Percentiles rank a stretch among this genome's conserved stretches.
phyloP scores from a whole-genome alignment of 2,329 filamentous ascomycete species.

The Hypoxylon sp. region DNA sequence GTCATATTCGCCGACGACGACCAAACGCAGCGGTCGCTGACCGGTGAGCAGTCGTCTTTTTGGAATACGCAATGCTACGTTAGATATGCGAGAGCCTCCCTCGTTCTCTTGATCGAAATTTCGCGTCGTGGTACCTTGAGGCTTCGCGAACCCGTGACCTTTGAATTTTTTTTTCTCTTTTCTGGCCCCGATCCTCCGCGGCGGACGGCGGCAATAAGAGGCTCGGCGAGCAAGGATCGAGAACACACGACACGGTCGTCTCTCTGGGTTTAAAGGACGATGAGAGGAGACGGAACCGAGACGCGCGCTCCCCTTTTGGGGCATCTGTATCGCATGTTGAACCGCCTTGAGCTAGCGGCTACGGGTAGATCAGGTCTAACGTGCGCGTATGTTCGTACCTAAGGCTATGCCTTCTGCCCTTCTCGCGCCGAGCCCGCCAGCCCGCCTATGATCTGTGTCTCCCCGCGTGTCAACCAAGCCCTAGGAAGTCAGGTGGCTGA shows the following conservation, averaged over 20 bases:
- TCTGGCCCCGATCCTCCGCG: constrained; percentile 13
- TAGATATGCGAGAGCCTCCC: constrained; percentile 18
- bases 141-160: constrained; percentile 7
- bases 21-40: constrained; percentile 2
- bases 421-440: no score
- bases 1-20: constrained; percentile 10
- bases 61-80: constrained; percentile 13
- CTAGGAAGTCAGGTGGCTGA: constrained; percentile 28
- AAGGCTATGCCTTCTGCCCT: no score
- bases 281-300: constrained; percentile 18
- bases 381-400: constrained; percentile 13
- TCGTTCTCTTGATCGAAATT: constrained; percentile 15
- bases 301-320: constrained; percentile 25
- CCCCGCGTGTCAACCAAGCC: no score
- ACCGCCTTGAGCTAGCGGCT: neutral
- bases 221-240: constrained; percentile 23
- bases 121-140: neutral
- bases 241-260: constrained; percentile 28
- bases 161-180: no score
- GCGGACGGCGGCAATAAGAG: constrained; percentile 25
- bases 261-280: neutral
- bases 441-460: no score
- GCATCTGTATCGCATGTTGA: constrained; percentile 24
- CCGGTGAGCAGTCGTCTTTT: no score
- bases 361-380: constrained; percentile 14